Conservation (phyloP, 2,329 filamentous ascomycete species). For the Aspergillus luchuensis region DNA sequence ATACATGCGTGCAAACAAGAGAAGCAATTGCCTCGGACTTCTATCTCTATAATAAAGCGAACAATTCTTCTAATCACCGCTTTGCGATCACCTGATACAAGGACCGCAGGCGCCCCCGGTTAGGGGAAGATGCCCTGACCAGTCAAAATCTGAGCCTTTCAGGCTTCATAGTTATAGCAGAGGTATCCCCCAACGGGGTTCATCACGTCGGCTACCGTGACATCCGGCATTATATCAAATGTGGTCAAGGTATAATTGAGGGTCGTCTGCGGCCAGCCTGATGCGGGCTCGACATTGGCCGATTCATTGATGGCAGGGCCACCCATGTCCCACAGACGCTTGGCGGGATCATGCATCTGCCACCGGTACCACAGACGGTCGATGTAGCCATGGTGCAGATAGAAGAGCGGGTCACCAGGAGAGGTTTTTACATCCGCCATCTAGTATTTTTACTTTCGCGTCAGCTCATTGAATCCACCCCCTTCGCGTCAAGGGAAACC, state of each 20-base stretch:
- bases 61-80: no score
- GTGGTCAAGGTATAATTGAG: not conserved
- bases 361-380: not conserved
- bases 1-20: no score
- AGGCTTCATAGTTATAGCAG: constrained; percentile 1
- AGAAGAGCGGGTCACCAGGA: not conserved
- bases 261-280: not conserved
- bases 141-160: not conserved
- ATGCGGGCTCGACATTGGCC: not conserved
- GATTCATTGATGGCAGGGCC: not conserved
- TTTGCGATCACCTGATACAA: no score
- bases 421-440: constrained; percentile 1
- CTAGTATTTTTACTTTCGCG: not conserved
- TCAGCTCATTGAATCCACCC: not conserved
- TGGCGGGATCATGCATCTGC: not conserved
- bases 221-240: not conserved
- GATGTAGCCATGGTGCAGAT: constrained; percentile 3
- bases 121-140: no score
- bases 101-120: no score
- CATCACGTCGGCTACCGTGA: not conserved
- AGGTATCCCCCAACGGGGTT: not conserved
- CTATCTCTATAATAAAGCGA: no score
- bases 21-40: no score
- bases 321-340: not conserved
- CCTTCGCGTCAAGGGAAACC: no score